phyloP scores from a whole-genome alignment of 345 rosid species.

The Excoecaria cochinchinensis region DNA sequence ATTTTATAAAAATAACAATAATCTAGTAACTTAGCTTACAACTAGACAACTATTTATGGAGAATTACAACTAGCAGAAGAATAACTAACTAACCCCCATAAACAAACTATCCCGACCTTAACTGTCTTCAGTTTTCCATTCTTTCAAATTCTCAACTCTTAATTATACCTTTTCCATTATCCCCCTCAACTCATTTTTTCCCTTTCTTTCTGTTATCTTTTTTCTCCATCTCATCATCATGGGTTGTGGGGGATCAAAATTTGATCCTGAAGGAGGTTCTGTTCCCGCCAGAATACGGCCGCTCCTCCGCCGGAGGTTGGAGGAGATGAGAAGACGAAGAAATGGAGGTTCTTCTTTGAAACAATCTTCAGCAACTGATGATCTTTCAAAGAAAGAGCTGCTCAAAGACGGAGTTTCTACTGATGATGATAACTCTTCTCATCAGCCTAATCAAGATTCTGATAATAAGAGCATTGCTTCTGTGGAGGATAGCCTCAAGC shows the following conservation, averaged over 20 bases:
- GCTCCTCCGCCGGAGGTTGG: constrained; percentile 13
- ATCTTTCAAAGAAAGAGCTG: constrained; percentile 25
- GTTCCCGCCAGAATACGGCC: constrained; percentile 22
- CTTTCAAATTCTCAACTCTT: constrained; percentile 9
- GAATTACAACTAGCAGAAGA: neutral
- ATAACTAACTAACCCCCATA: neutral
- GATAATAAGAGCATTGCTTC: constrained; percentile 20
- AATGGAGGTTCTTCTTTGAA: neutral
- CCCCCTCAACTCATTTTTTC: neutral
- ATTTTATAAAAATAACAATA: neutral
- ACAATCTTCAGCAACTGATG: neutral
- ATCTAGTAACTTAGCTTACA: neutral
- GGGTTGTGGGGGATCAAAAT: constrained; percentile 32
- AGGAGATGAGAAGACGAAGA: constrained; percentile 20
- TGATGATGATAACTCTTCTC: constrained; percentile 14
- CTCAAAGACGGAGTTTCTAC: constrained; percentile 23
- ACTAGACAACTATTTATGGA: neutral
- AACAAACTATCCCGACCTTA: too few relatives aligned
- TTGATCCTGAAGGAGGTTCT: neutral
- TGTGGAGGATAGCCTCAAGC: constrained; percentile 6
- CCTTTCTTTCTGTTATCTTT: too few relatives aligned
- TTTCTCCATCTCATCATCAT: constrained; percentile 5
- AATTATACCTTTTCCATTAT: neutral
- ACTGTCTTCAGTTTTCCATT: too few relatives aligned
- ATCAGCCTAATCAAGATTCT: neutral